Evolutionary conservation across 2,329 filamentous ascomycete genomes (phyloP), one percentile per base, ranked within the genome.

Genomic region (Cordyceps javanica): DNA sequence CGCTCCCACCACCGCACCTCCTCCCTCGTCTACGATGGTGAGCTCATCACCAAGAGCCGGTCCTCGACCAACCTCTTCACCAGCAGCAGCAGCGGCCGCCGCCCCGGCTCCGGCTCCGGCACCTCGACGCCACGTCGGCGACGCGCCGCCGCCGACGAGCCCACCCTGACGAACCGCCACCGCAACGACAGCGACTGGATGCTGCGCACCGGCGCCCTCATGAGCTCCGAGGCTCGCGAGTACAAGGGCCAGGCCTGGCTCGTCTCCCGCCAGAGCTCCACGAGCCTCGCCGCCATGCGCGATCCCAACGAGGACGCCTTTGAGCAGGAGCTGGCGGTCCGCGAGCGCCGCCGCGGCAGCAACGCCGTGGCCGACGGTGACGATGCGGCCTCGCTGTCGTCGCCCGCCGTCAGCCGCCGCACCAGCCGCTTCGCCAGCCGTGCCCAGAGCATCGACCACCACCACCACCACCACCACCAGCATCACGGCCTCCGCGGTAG

Each of bases 161-260:
- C 68, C 56, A 66, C 60, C 53, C 61, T 68, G 19, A 64, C 61
- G 23, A 68, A 61, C 60, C 65, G 67, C 34, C 74, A 79, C 60
- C 70, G 70, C 38, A 73, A 73, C 58, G 79, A 85, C 63, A 82
- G 80, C 58, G 85, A 87, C 70, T 89, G 86, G 85, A 72, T 89
- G 46, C 74, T 86, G 25, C 78, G 85, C 30, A 80, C 84, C 0
- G 85, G 85, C 48, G 83, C 83, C 7, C 67, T 86, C 48, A 80
- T 89, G 63, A 81, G 81, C 58, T 79, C 78, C 53, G 82, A 85
- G 66, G 76, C 84, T 19, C 76, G 85, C 58, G 86, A 89, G 66
- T 85, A 76, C 65, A 88, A 88, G 70, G 86, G 86, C 14, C 85
- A 89, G 69, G 73, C 80, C 14, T 89, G 86, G 86, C 78, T 89